Conservation (phyloP, 2,329 filamentous ascomycete genomes). For the Hypoxylon sp. region DNA sequence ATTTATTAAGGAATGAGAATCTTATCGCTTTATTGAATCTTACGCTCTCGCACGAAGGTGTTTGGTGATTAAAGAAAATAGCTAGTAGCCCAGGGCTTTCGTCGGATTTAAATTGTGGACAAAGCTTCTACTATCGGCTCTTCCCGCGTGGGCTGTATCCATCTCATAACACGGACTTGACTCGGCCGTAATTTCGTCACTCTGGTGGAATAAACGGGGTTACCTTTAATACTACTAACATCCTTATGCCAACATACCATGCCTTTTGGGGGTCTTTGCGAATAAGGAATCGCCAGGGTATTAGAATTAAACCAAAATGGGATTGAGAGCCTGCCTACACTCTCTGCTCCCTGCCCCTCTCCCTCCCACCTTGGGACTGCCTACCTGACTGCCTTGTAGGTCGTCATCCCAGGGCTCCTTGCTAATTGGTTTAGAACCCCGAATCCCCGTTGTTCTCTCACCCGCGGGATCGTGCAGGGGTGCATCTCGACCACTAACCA, state of each 20-base stretch:
- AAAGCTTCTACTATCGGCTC: background rate
- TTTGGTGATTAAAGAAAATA: background rate
- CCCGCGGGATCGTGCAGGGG: constrained; percentile 20
- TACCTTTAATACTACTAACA: background rate
- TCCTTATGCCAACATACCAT: background rate
- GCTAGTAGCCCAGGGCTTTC: background rate
- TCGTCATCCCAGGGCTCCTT: constrained; percentile 5
- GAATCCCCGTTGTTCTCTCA: constrained; percentile 21
- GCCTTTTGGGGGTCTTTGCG: background rate
- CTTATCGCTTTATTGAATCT: background rate
- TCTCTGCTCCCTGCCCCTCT: constrained; percentile 17
- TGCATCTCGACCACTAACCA: constrained; percentile 14
- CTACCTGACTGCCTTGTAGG: constrained; percentile 42
- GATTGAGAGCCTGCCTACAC: constrained; percentile 12
- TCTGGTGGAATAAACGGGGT: constrained; percentile 2
- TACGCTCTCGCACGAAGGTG: background rate
- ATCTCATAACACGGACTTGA: background rate
- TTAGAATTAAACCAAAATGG: constrained; percentile 6
- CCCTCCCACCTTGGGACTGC: constrained; percentile 26
- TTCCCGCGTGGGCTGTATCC: background rate
- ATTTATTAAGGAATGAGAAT: background rate
- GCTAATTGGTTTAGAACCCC: constrained; percentile 26
- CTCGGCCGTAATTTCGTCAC: constrained; percentile 8
- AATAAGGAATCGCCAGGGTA: constrained; percentile 14
- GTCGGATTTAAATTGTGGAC: background rate